Evolutionary conservation across 2,329 filamentous ascomycete genomes (phyloP).

Genomic region (Canariomyces notabilis): DNA sequence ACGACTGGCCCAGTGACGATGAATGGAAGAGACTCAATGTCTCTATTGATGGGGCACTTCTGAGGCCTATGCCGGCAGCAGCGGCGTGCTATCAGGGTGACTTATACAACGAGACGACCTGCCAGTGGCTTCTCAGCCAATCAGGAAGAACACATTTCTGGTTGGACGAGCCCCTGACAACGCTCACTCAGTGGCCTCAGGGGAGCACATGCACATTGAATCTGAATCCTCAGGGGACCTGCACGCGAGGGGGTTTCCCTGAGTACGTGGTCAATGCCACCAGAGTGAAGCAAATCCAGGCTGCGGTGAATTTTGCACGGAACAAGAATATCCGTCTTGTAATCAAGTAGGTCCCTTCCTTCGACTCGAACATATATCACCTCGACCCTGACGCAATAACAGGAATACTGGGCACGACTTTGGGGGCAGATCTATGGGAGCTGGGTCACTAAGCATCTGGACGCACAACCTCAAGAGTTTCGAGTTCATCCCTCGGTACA

Average conservation of each 20-base stretch:
- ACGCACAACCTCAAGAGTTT: slow-evolving; percentile 47
- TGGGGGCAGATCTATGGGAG: slow-evolving; percentile 54
- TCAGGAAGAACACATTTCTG: slow-evolving; percentile 27
- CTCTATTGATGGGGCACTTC: slow-evolving; percentile 25
- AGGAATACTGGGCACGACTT: slow-evolving; percentile 50
- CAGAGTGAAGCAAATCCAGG: slow-evolving; percentile 31
- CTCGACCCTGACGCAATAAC: not conserved
- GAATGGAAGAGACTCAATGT: slow-evolving; percentile 23
- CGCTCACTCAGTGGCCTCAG: slow-evolving; percentile 30
- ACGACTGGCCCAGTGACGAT: slow-evolving; percentile 1
- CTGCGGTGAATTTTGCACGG: slow-evolving; percentile 35
- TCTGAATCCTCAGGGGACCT: slow-evolving; percentile 24
- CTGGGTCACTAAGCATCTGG: slow-evolving; percentile 50
- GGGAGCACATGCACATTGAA: slow-evolving; percentile 28
- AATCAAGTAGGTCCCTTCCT: slow-evolving; percentile 32
- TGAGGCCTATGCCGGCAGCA: slow-evolving; percentile 27
- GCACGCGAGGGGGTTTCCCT: slow-evolving; percentile 32
- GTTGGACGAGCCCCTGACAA: slow-evolving; percentile 30
- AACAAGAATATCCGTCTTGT: slow-evolving; percentile 41
- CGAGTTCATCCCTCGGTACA: slow-evolving; percentile 31
- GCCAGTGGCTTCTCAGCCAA: slow-evolving; percentile 28
- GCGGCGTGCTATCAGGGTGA: slow-evolving; percentile 28
- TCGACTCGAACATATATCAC: not conserved
- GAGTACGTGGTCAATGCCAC: slow-evolving; percentile 35
- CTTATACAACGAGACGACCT: slow-evolving; percentile 22